Conservation (phyloP, 352 stramenopile genomes). For the Globisporangium irregulare region DNA sequence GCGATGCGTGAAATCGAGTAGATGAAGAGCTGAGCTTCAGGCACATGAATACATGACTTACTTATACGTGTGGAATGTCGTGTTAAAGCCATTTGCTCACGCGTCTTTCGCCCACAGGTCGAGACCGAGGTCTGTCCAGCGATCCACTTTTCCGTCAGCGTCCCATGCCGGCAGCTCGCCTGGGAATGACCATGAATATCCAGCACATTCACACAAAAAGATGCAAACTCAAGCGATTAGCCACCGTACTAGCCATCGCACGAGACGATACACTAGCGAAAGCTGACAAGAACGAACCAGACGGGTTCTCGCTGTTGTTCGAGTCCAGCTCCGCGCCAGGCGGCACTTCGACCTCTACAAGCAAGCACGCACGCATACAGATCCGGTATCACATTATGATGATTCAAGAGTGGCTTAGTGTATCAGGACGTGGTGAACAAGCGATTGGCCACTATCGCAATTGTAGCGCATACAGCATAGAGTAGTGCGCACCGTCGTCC, state of each 20-base stretch:
- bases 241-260: background rate
- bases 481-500: slow-evolving; percentile 50
- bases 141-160: slow-evolving; percentile 61
- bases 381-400: too few relatives aligned
- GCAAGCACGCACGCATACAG: background rate
- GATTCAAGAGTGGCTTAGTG: background rate
- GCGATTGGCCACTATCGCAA: background rate
- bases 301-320: slow-evolving; percentile 50
- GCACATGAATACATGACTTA: background rate
- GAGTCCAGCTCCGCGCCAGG: slow-evolving; percentile 48
- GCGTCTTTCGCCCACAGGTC: slow-evolving; percentile 56
- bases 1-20: background rate
- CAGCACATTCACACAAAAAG: background rate
- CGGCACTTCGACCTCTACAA: slow-evolving; percentile 70
- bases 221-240: background rate
- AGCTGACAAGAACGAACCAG: slow-evolving; percentile 21
- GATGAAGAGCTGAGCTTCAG: background rate
- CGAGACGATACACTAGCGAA: background rate
- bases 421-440: background rate
- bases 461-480: too few relatives aligned
- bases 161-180: slow-evolving; percentile 48
- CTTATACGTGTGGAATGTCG: background rate
- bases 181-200: slow-evolving; percentile 21
- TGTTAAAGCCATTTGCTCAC: background rate
- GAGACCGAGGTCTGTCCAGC: slow-evolving; percentile 78